Evolutionary conservation across 331 rosid genomes (phyloP).

Genomic region (Erythrophleum ivorense): DNA sequence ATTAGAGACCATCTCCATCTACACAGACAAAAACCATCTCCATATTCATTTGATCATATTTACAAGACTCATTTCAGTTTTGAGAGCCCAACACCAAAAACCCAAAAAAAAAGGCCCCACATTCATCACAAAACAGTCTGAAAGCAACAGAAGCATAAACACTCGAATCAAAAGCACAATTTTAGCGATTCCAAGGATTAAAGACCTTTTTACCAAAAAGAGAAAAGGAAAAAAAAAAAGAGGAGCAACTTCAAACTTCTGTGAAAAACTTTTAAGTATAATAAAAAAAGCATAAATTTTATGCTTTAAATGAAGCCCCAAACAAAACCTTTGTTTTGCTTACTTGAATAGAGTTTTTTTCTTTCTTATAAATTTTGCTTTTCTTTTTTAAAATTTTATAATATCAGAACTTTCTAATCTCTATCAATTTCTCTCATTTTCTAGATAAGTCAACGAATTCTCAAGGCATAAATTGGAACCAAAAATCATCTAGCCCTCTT

Average conservation of each 20-base stretch:
- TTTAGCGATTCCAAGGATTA: not conserved
- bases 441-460: constrained; percentile 11
- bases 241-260: not conserved
- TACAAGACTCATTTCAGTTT: not conserved
- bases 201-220: too few species aligned
- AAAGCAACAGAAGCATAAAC: too few species aligned
- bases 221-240: too few species aligned
- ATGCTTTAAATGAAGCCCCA: not conserved
- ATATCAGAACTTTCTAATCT: not conserved
- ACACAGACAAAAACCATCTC: too few species aligned
- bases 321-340: not conserved
- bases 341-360: not conserved
- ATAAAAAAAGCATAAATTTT: not conserved
- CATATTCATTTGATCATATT: too few species aligned
- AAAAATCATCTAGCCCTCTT: not conserved
- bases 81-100: too few species aligned
- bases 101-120: too few species aligned
- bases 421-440: too few species aligned
- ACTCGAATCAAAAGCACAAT: not conserved
- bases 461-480: not conserved
- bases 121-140: too few species aligned
- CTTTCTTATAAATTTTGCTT: not conserved
- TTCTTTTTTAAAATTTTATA: not conserved
- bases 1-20: too few species aligned
- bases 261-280: not conserved